phyloP scores from a whole-genome alignment of 2,329 filamentous ascomycete genomes.

The Neonectria sp. region DNA sequence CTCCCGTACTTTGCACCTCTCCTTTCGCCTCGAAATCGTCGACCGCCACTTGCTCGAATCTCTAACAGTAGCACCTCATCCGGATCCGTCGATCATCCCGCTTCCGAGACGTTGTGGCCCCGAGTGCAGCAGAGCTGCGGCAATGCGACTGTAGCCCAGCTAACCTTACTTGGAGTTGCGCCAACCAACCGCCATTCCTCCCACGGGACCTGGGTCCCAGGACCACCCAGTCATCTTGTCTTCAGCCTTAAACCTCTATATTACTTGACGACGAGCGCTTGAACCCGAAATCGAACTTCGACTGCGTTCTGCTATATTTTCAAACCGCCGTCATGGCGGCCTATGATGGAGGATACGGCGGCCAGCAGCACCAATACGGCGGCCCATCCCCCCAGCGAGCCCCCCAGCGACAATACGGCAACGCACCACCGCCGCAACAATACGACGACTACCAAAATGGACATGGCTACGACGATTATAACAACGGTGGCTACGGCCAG shows the following conservation, averaged over 20 bases:
- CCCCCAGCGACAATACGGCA: conserved; percentile 54
- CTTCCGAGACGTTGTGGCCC: conserved; percentile 39
- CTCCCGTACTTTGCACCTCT: not conserved
- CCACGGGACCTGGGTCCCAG: conserved; percentile 10
- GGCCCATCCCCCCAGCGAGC: conserved; percentile 61
- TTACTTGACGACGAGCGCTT: conserved; percentile 9
- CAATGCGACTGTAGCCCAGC: conserved; percentile 46
- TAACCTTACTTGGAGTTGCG: conserved; percentile 36
- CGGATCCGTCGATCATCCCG: conserved; percentile 42
- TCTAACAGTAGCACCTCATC: conserved; percentile 36
- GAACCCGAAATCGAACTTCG: conserved; percentile 10
- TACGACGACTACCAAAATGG: conserved; percentile 63
- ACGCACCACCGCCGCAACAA: conserved; percentile 52
- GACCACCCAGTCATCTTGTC: conserved; percentile 14
- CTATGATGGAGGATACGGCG: conserved; percentile 62
- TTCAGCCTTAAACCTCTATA: conserved; percentile 18
- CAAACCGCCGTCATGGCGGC: conserved; percentile 58
- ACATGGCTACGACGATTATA: conserved; percentile 63
- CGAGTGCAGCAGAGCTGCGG: conserved; percentile 32
- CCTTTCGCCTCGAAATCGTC: conserved; percentile 26
- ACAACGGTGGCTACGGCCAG: conserved; percentile 58
- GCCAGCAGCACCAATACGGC: conserved; percentile 64
- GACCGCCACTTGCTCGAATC: conserved; percentile 22
- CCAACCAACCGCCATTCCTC: conserved; percentile 22
- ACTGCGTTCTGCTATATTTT: conserved; percentile 10